Base-by-base conservation (phyloP, 768 basidiomycete species). In the Tylopilus intermedius region DNA sequence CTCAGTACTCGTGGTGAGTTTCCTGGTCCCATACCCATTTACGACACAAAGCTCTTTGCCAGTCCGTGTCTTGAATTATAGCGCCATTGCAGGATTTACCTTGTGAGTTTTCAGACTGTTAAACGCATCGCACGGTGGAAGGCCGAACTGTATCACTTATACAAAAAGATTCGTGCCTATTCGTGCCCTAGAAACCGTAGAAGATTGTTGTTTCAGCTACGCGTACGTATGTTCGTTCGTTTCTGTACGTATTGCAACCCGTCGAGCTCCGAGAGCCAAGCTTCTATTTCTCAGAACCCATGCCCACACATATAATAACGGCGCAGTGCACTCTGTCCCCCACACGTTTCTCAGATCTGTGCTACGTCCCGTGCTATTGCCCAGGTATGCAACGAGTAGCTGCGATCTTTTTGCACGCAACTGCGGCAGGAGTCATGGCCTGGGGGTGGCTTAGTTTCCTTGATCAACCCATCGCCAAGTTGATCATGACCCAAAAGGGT, bases 1-100 rank as follows among this genome's bases (percentile, higher is more conserved):
- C 38, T 30, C 21, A 11, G 38, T 30, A 6, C 30, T 48, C 38
- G 8, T 14, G 6, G 45, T 6, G 30, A 6, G 30, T 10, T 30
- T 30, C 30, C 30, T 53, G 87, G 87, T 90, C 72, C 88, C 90
- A 24, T 92, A 93, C 68, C 90, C 90, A 0, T 92, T 93, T 71
- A 72, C 92, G 30, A 30, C 82, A 0, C 57, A 82, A 18, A 83
- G 77, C 61, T 70, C 80, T 0, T 69, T 83, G 18, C 57, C 61
- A 8, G 68, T 74, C 29, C 78, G 89, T 11, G 56, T 83, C 10
- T 68, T 64, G 7, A 86, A 90, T 33, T 93, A 92, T 68, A 61
- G 61, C 30, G 74, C 67, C 6, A 75, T 78, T 1, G 74, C 77
- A 0, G 47, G 71, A 1, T 13, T 48, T 2, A 15, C 8, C 26